Base-by-base conservation (phyloP, 148 eudicot species). In the Polygonum aviculare region DNA sequence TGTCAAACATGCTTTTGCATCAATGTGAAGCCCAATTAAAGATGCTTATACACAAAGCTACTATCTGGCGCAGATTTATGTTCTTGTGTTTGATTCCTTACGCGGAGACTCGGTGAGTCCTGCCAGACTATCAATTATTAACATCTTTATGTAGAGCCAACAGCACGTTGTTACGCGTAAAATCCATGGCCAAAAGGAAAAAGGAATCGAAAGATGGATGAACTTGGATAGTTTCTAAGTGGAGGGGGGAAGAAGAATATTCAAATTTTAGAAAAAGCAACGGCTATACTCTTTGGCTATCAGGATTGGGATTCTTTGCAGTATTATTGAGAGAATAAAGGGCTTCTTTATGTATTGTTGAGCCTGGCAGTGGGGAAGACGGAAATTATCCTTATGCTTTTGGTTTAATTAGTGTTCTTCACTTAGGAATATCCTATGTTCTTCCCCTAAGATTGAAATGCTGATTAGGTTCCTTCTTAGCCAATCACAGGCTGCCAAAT, bases 401-500 rank as follows among this genome's bases (percentile, higher is more conserved):
- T 74, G 3, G 12, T 7, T 44, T 44, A 7, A 44, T 44, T 44
- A 7, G 6, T 44, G 47, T 44, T 44, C 47, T 44, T 40, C 31
- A 70, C 47, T 40, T 49, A 1, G 80, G 84, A 85, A 84, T 86
- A 87, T 87, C 78, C 88, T 83, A 60, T 57, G 9, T 79, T 75
- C n/a, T 45, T 78, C 80, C 78, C 63, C 72, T 73, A 72, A 49
- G 35, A 44, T 44, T 1, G 47, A 63, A 44, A 7, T 67, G 76
- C 51, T 79, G 84, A 80, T 78, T 78, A 82, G 78, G 84, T 87
- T 89, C 90, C 77, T 74, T 77, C 85, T 82, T 83, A 81, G 83
- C 87, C 72, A 81, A 87, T 54, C 9, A 54, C 60, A 15, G 60
- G 60, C 60, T 54, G 60, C 60, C 60, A 54, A 54, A n/a, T 54